Percentiles rank a stretch among this genome's conserved stretches.
phyloP scores from a whole-genome alignment of 805 yeast genomes.

The Wickerhamiella siamensis region DNA sequence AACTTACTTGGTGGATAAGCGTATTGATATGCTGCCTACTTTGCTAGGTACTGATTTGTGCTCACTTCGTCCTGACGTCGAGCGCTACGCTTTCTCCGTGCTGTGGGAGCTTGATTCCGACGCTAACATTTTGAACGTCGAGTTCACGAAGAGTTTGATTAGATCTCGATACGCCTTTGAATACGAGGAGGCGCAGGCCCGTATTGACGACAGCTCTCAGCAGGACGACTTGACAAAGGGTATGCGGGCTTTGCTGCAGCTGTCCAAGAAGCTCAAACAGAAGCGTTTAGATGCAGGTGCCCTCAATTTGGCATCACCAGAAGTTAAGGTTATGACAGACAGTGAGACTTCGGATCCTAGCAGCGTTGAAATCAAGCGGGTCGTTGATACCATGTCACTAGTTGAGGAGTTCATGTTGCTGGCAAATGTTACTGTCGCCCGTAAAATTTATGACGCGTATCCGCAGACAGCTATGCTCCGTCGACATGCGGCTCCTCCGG shows the following conservation, averaged over 20 bases:
- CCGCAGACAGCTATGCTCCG: conserved; percentile 98
- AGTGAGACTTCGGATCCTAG: conserved; percentile 94
- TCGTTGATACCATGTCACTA: conserved; percentile 81
- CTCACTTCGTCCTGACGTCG: conserved; percentile 88
- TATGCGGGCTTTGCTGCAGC: conserved; percentile 61
- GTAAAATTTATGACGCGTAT: conserved; percentile 77
- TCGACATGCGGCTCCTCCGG: conserved; percentile 96
- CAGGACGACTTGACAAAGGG: conserved; percentile 79
- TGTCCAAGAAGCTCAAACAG: conserved; percentile 78
- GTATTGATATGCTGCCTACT: conserved; percentile 97
- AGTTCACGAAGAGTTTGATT: conserved; percentile 77
- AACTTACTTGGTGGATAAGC: conserved; percentile 89
- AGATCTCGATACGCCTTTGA: conserved; percentile 88
- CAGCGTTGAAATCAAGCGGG: conserved; percentile 81
- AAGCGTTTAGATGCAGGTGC: conserved; percentile 91
- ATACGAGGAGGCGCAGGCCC: conserved; percentile 79
- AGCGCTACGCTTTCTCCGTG: conserved; percentile 88
- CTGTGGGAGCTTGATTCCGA: conserved; percentile 86
- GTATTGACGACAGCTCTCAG: conserved; percentile 68
- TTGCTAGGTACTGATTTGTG: conserved; percentile 89
- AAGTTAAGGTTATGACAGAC: conserved; percentile 93
- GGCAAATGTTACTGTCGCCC: conserved; percentile 92
- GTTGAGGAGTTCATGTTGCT: conserved; percentile 98
- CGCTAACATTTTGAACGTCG: conserved; percentile 69
- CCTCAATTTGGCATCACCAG: conserved; percentile 90